Evolutionary conservation across 306 rosid genomes (phyloP).

Genomic region (Pyrus communis): DNA sequence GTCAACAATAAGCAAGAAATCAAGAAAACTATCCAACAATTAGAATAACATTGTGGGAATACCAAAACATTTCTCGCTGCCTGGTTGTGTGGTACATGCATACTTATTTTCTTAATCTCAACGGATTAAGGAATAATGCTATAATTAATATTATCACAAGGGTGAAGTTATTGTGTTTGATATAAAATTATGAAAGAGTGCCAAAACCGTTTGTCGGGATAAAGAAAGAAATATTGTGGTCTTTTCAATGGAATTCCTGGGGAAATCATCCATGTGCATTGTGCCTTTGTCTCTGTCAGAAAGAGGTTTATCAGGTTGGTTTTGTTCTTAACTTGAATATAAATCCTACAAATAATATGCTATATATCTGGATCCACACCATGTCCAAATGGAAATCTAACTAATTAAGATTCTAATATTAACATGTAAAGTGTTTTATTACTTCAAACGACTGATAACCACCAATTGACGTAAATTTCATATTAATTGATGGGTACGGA

Average conservation of each 20-base stretch:
- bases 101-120: not conserved
- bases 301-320: constrained; percentile 14
- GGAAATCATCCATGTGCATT: constrained; percentile 28
- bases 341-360: not conserved
- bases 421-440: not conserved
- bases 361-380: not conserved
- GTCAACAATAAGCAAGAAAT: not conserved
- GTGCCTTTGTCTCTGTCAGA: constrained; percentile 12
- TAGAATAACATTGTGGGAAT: constrained; percentile 14
- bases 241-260: not conserved
- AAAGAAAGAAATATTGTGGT: constrained; percentile 12
- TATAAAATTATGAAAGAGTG: constrained; percentile 12
- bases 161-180: not conserved
- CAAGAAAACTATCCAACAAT: not conserved
- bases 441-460: not conserved
- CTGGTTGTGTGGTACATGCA: not conserved
- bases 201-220: constrained; percentile 37
- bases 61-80: not conserved
- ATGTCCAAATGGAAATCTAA: not conserved
- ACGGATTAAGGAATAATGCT: not conserved
- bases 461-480: too few species aligned
- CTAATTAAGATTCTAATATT: not conserved
- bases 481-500: too few species aligned
- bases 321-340: constrained; percentile 1
- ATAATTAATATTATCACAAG: not conserved